phyloP scores from a whole-genome alignment of 2,329 filamentous ascomycete species.

The Colletotrichum trifolii region DNA sequence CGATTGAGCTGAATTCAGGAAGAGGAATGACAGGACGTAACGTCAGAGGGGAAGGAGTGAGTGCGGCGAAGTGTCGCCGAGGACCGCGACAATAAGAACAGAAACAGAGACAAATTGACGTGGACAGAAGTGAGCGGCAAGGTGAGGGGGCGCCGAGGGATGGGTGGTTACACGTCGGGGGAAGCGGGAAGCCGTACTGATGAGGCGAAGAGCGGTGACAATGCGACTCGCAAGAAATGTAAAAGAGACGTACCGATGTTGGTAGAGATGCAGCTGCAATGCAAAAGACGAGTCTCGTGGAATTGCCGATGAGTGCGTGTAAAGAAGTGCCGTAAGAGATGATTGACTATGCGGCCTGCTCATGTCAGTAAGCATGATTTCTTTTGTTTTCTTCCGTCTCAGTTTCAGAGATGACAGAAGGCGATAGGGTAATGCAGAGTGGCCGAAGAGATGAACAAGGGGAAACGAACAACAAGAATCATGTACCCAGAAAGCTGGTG shows the following conservation, averaged over 20 bases:
- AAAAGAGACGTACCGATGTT: constrained; percentile 28
- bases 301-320: constrained; percentile 28
- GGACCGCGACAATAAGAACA: constrained; percentile 11
- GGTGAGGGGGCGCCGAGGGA: constrained; percentile 12
- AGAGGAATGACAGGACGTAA: constrained; percentile 5
- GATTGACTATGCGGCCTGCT: constrained; percentile 23
- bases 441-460: not conserved
- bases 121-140: constrained; percentile 14
- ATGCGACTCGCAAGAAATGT: constrained; percentile 27
- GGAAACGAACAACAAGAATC: not conserved
- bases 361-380: constrained; percentile 31
- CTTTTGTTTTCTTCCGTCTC: not conserved
- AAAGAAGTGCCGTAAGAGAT: constrained; percentile 20
- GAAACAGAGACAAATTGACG: constrained; percentile 32
- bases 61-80: constrained; percentile 16
- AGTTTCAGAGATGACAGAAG: constrained; percentile 25
- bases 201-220: constrained; percentile 20
- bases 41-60: constrained; percentile 18
- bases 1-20: not conserved
- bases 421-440: not conserved
- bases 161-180: constrained; percentile 30
- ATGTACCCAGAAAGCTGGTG: not conserved
- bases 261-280: constrained; percentile 5
- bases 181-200: constrained; percentile 15
- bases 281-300: not conserved